Percentiles rank a stretch among this genome's conserved stretches.
Evolutionary conservation across 1,284 basidiomycete genomes (phyloP).

Genomic region (Anthracocystis walkeri): DNA sequence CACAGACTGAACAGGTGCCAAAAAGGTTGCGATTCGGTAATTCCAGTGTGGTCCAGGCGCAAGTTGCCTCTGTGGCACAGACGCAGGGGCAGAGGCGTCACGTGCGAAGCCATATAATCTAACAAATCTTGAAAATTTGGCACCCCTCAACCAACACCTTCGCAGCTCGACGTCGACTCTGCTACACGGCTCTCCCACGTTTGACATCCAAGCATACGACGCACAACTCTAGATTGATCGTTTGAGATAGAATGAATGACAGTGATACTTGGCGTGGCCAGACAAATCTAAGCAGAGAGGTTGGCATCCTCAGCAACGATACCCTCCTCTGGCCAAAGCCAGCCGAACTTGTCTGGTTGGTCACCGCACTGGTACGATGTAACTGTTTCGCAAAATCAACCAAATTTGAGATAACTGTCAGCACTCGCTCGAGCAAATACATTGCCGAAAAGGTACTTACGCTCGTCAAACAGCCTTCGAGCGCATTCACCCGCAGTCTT

Average conservation of each 20-base stretch:
- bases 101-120: neutral
- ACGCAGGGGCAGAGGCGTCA: constrained; percentile 9
- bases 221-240: neutral
- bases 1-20: neutral
- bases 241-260: too few relatives aligned
- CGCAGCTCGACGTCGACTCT: neutral
- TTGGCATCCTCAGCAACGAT: constrained; percentile 60
- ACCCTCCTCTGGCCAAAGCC: constrained; percentile 68
- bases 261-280: too few relatives aligned
- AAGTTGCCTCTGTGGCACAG: neutral
- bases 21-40: neutral
- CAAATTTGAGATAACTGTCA: too few relatives aligned
- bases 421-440: too few relatives aligned
- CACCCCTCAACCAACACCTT: constrained; percentile 1
- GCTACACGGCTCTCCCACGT: neutral
- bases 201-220: neutral
- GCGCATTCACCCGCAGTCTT: constrained; percentile 64
- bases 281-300: constrained; percentile 5
- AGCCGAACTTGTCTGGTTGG: constrained; percentile 62
- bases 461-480: constrained; percentile 46
- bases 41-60: constrained; percentile 18
- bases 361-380: constrained; percentile 61
- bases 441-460: too few relatives aligned
- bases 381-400: constrained; percentile 2
- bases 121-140: neutral